phyloP scores from a whole-genome alignment of 192 early-diverging fungal species.

The Geranomyces variabilis region DNA sequence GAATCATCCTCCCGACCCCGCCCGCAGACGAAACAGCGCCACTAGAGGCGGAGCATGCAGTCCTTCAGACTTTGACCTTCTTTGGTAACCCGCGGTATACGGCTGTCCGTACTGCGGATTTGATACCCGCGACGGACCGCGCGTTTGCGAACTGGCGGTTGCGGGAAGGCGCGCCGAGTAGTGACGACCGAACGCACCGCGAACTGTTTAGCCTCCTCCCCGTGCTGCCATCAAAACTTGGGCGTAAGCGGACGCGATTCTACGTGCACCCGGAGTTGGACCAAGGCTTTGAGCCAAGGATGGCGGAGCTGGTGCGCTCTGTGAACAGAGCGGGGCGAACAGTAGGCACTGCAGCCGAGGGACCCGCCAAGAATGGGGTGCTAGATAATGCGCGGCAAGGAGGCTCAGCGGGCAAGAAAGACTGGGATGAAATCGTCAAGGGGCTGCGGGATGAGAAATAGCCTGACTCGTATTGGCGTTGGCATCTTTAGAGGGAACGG shows the following conservation, averaged over 20 bases:
- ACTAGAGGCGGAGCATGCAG: background rate
- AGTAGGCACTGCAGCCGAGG: background rate
- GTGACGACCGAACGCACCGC: slow-evolving; percentile 6
- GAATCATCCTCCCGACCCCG: background rate
- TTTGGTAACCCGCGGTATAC: slow-evolving; percentile 30
- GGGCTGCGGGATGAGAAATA: slow-evolving; percentile 15
- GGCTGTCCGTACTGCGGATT: slow-evolving; percentile 6
- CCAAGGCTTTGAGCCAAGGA: slow-evolving; percentile 27
- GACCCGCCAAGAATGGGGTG: background rate
- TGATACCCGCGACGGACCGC: slow-evolving; percentile 16
- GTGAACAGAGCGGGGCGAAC: slow-evolving; percentile 20
- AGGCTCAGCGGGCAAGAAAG: background rate
- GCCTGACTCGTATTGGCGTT: background rate
- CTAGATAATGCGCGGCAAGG: background rate
- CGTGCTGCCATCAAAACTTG: background rate
- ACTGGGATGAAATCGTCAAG: slow-evolving; percentile 34
- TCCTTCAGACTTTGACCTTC: slow-evolving; percentile 31
- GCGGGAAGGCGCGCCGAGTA: slow-evolving; percentile 4
- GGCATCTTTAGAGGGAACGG: no score
- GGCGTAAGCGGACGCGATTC: slow-evolving; percentile 21
- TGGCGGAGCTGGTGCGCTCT: slow-evolving; percentile 23
- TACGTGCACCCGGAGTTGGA: slow-evolving; percentile 39
- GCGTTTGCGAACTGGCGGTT: slow-evolving; percentile 25
- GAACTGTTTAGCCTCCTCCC: background rate
- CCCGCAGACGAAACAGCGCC: background rate